Percentiles rank a stretch among this genome's conserved stretches.
These are phyloP conservation scores for Penicillium coprophilum DNA, from an alignment of 495 filamentous ascomycete species.

Conservation along the genomic window DNA sequence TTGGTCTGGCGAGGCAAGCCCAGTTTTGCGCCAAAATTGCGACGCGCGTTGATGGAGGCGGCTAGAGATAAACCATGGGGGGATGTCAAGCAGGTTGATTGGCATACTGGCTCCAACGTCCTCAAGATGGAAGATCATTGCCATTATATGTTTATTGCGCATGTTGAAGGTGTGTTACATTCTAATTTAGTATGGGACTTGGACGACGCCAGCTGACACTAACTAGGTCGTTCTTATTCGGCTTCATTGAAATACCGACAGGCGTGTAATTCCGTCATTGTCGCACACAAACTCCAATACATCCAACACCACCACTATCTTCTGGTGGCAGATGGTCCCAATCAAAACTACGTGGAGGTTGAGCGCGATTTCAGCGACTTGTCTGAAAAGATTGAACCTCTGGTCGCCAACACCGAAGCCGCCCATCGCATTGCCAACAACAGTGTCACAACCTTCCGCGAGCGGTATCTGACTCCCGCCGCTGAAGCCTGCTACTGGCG, in stretches of 20 bases:
- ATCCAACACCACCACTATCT: conserved; percentile 47
- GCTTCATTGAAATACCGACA: conserved; percentile 60
- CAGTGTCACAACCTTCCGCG: conserved; percentile 53
- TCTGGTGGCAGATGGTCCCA: conserved; percentile 45
- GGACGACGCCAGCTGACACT: background rate
- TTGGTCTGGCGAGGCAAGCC: conserved; percentile 68
- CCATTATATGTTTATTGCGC: conserved; percentile 56
- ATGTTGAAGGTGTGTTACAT: conserved; percentile 52
- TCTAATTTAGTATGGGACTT: background rate
- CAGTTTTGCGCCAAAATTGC: conserved; percentile 45
- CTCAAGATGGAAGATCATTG: conserved; percentile 57
- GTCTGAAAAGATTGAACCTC: conserved; percentile 49
- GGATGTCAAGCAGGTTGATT: conserved; percentile 54
- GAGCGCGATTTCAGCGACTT: conserved; percentile 58
- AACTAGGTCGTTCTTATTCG: conserved; percentile 49
- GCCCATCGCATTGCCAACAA: conserved; percentile 57
- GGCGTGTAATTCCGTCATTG: conserved; percentile 59
- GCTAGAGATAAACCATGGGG: conserved; percentile 53
- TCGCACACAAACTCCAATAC: conserved; percentile 50
- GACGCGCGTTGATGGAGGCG: conserved; percentile 49
- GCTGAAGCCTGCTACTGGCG: conserved; percentile 63
- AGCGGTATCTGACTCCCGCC: conserved; percentile 58
- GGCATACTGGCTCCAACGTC: conserved; percentile 41
- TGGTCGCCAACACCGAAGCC: conserved; percentile 42
- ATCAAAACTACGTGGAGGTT: conserved; percentile 64